phyloP scores from a whole-genome alignment of 345 rosid genomes.

The Eucalyptus shirleyi region DNA sequence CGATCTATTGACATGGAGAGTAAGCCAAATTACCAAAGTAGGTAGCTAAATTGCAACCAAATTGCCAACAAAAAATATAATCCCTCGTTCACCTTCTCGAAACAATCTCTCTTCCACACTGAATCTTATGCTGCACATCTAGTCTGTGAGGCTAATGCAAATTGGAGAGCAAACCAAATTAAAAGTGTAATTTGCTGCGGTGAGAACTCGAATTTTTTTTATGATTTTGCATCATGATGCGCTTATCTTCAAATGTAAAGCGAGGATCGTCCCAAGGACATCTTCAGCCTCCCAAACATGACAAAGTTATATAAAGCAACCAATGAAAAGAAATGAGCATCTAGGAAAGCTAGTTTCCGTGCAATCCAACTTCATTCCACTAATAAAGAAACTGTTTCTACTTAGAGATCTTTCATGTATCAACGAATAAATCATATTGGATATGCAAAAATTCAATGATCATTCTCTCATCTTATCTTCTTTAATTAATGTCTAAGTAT shows the following conservation, averaged over 20 bases:
- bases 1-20: no score
- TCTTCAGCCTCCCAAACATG: not conserved
- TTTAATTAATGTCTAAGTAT: not conserved
- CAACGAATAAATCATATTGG: no score
- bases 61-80: no score
- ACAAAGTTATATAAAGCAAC: not conserved
- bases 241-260: no score
- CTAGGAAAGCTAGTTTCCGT: not conserved
- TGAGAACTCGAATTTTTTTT: not conserved
- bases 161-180: not conserved
- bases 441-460: fast-evolving
- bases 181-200: not conserved
- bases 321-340: no score
- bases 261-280: not conserved
- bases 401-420: no score
- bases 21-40: no score
- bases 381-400: no score
- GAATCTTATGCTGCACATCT: not conserved
- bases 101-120: not conserved
- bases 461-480: not conserved
- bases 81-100: not conserved
- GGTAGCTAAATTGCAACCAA: no score
- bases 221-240: no score
- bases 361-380: not conserved
- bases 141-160: not conserved